A percentile compares a stretch with the other conserved stretches of the same genome.
Evolutionary conservation across 441 rosid genomes (phyloP).

Genomic region (Jatropha podagrica): DNA sequence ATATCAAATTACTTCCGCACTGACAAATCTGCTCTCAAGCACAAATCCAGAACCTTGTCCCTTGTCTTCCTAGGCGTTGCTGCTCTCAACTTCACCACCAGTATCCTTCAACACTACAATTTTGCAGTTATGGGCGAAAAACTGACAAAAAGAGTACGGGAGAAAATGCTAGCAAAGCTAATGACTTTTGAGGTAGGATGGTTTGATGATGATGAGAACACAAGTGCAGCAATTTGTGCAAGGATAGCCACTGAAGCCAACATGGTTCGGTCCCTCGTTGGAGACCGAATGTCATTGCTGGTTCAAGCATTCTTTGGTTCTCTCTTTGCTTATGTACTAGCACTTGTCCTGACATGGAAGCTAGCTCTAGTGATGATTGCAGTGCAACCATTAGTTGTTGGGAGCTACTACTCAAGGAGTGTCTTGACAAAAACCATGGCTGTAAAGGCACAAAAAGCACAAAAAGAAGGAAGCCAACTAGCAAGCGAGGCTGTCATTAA

Average conservation of each 20-base stretch:
- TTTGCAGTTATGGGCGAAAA: slow-evolving; percentile 71
- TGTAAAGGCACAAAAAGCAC: slow-evolving; percentile 59
- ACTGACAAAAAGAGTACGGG: slow-evolving; percentile 61
- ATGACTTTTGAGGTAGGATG: slow-evolving; percentile 68
- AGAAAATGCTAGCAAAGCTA: slow-evolving; percentile 50
- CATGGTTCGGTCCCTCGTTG: slow-evolving; percentile 57
- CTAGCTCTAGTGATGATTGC: slow-evolving; percentile 59
- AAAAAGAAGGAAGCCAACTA: slow-evolving; percentile 66
- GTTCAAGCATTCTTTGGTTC: slow-evolving; percentile 60
- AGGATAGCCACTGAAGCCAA: slow-evolving; percentile 61
- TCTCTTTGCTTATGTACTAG: slow-evolving; percentile 46
- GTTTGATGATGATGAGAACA: slow-evolving; percentile 68
- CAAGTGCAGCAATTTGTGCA: slow-evolving; percentile 67
- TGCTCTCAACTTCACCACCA: slow-evolving; percentile 48
- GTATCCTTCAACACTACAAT: slow-evolving; percentile 62
- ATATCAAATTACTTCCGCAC: slow-evolving; percentile 48
- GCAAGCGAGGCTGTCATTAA: slow-evolving; percentile 67
- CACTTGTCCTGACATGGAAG: slow-evolving; percentile 56
- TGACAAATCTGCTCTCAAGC: slow-evolving; percentile 42
- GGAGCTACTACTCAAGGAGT: slow-evolving; percentile 49
- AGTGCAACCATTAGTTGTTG: slow-evolving; percentile 59
- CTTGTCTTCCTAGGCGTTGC: slow-evolving; percentile 52
- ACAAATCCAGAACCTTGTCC: slow-evolving; percentile 46
- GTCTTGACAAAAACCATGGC: slow-evolving; percentile 63
- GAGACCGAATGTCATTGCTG: slow-evolving; percentile 58